Evolutionary conservation across 306 rosid genomes (phyloP).

Genomic region (Hylodesmum podocarpum): DNA sequence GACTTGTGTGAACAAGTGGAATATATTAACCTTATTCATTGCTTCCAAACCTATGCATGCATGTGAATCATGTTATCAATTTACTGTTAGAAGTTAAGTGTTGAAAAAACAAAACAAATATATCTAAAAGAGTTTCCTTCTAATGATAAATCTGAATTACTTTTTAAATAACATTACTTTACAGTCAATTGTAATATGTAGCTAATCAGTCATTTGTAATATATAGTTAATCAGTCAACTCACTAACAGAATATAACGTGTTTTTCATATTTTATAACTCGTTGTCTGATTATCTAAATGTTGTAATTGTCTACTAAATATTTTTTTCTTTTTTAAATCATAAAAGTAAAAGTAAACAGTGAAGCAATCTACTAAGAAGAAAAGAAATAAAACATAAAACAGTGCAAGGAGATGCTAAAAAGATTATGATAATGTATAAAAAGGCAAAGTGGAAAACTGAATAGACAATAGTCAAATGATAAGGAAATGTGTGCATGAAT

Average conservation of each 20-base stretch:
- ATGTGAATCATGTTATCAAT: neutral
- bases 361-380: neutral
- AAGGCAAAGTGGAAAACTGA: neutral
- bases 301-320: no score
- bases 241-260: no score
- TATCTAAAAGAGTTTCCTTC: neutral
- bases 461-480: neutral
- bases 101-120: neutral
- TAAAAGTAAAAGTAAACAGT: neutral
- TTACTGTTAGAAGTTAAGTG: neutral
- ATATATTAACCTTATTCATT: neutral
- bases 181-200: no score
- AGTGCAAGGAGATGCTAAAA: neutral
- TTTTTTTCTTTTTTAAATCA: neutral
- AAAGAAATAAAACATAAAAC: neutral
- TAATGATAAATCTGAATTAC: no score
- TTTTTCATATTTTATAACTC: no score
- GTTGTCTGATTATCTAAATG: no score
- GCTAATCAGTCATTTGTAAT: no score
- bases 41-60: neutral
- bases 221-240: no score
- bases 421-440: neutral
- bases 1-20: neutral
- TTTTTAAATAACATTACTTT: no score
- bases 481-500: neutral